A percentile compares a stretch with the other conserved stretches of the same genome.
These are phyloP conservation scores for Chaetomium fimeti DNA, from an alignment of 495 filamentous ascomycete species.

Conservation along the genomic window DNA sequence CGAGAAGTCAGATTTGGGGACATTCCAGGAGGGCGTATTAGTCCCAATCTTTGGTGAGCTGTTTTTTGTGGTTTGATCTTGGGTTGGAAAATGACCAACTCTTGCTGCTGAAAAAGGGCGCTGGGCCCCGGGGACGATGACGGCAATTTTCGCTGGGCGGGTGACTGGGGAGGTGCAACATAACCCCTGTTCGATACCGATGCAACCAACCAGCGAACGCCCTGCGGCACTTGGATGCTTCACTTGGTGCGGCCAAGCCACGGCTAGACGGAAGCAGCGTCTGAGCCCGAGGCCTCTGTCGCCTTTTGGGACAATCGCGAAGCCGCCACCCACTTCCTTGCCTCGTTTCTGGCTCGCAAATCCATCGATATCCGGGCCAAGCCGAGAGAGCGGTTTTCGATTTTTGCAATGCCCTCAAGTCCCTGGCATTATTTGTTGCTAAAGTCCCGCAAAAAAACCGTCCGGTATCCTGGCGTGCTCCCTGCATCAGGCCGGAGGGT, in stretches of 20 bases:
- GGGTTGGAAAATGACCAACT: not conserved
- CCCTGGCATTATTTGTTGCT: not conserved
- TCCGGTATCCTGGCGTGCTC: not conserved
- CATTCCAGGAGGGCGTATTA: conserved; percentile 20
- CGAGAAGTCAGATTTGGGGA: conserved; percentile 24
- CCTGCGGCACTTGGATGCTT: conserved; percentile 17
- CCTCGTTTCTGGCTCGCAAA: not conserved
- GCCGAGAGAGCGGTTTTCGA: conserved; percentile 6
- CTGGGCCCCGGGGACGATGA: conserved; percentile 25
- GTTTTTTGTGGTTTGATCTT: conserved; percentile 7
- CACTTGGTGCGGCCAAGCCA: conserved; percentile 21
- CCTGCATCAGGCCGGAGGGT: not conserved
- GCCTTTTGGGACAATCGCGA: not conserved
- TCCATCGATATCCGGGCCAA: conserved; percentile 6
- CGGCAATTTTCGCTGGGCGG: conserved; percentile 26
- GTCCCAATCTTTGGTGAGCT: conserved; percentile 5
- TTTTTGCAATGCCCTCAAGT: not conserved
- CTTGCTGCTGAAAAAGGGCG: conserved; percentile 17
- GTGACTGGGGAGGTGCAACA: conserved; percentile 3
- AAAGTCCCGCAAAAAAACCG: too few relatives aligned
- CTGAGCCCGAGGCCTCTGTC: not conserved
- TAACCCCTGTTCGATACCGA: conserved; percentile 15
- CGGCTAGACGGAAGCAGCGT: conserved; percentile 27
- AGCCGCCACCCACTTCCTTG: not conserved
- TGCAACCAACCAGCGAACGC: conserved; percentile 23